phyloP scores from a whole-genome alignment of 2,329 filamentous ascomycete species.

The Teratosphaeria nubilosa region DNA sequence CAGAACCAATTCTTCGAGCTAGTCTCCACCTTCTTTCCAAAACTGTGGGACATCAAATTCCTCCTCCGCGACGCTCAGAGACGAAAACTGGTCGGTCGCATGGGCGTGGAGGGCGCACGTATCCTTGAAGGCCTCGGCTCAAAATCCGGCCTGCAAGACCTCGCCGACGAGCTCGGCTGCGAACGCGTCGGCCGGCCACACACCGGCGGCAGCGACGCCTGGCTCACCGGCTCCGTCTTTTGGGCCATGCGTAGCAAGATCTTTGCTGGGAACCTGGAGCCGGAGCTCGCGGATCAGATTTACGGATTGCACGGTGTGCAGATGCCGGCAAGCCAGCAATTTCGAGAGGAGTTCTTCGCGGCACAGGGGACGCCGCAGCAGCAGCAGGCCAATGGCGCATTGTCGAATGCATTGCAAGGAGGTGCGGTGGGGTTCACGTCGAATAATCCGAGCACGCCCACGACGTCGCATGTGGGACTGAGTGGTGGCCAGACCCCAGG shows the following conservation, averaged over 20 bases:
- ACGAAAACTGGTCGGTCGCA: constrained; percentile 28
- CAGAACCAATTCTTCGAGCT: constrained; percentile 82
- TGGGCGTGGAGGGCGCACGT: constrained; percentile 56
- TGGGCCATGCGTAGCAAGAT: constrained; percentile 86
- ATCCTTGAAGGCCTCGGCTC: constrained; percentile 78
- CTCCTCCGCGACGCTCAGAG: constrained; percentile 78
- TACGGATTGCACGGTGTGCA: constrained; percentile 70
- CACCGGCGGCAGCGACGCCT: constrained; percentile 85
- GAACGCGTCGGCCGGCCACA: constrained; percentile 81
- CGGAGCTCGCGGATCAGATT: constrained; percentile 77
- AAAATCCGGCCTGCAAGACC: constrained; percentile 85
- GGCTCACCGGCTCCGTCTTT: constrained; percentile 88
- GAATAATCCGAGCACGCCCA: constrained; percentile 56
- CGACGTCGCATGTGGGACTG: constrained; percentile 43
- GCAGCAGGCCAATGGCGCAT: not conserved
- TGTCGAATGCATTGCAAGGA: not conserved
- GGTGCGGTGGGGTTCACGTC: constrained; percentile 28
- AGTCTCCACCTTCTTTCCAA: constrained; percentile 87
- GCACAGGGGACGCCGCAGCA: constrained; percentile 30
- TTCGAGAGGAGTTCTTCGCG: constrained; percentile 31
- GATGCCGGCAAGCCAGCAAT: constrained; percentile 45
- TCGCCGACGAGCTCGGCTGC: constrained; percentile 85
- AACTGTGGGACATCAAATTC: constrained; percentile 92
- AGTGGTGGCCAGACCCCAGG: constrained; percentile 31
- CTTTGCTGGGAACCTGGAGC: constrained; percentile 70